Percentiles rank a stretch among this genome's conserved stretches.
phyloP scores from a whole-genome alignment of 2,329 filamentous ascomycete genomes.

The Aspergillus jensenii region DNA sequence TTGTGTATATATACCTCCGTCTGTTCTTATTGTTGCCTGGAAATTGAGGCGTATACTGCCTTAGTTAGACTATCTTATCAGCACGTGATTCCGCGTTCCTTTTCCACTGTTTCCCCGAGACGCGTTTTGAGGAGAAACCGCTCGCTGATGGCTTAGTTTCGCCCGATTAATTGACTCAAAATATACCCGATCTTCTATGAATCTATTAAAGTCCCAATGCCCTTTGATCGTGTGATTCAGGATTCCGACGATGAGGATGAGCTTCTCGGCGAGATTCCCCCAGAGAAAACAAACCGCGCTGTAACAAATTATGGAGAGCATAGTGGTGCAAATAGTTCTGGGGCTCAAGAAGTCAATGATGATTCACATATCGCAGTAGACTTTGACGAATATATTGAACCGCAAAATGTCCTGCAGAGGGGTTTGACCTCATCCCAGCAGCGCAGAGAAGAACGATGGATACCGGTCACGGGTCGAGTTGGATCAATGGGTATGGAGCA shows the following conservation, averaged over 20 bases:
- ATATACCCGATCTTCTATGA: background rate
- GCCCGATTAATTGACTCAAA: background rate
- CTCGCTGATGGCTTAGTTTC: background rate
- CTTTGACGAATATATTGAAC: constrained; percentile 40
- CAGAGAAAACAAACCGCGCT: constrained; percentile 20
- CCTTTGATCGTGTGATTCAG: constrained; percentile 40
- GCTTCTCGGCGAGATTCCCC: constrained; percentile 28
- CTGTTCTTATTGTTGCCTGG: background rate
- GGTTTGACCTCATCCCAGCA: constrained; percentile 32
- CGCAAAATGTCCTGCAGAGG: constrained; percentile 22
- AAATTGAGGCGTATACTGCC: background rate
- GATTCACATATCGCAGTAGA: constrained; percentile 30
- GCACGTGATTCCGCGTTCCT: constrained; percentile 31
- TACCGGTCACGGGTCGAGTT: constrained; percentile 27
- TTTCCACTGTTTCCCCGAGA: background rate
- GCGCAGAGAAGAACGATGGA: constrained; percentile 36
- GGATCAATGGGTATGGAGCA: constrained; percentile 33
- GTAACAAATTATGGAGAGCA: background rate
- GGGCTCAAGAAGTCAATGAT: constrained; percentile 8
- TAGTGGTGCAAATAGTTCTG: background rate
- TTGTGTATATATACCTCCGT: constrained; percentile 2
- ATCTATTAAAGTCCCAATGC: constrained; percentile 26
- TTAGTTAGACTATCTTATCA: constrained; percentile 23
- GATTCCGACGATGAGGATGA: constrained; percentile 47
- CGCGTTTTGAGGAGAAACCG: constrained; percentile 1